phyloP scores from a whole-genome alignment of 139 green algal genomes.

The Microglena sp. region DNA sequence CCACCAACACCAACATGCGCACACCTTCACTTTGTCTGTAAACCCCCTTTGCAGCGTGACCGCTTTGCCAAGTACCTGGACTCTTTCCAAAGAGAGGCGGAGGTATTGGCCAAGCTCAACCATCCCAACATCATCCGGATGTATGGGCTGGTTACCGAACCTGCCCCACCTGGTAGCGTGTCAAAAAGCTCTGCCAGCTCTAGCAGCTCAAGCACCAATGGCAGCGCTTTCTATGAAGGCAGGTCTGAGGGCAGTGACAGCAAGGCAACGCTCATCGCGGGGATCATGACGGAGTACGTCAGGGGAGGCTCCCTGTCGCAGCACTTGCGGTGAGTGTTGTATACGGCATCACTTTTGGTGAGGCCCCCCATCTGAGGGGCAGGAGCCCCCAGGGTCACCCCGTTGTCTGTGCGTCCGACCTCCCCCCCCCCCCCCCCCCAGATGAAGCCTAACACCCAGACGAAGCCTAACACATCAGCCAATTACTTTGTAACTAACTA shows the following conservation, averaged over 20 bases:
- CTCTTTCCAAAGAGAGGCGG: conserved; percentile 74
- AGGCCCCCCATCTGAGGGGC: too few relatives aligned
- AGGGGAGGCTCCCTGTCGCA: conserved; percentile 50
- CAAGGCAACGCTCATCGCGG: conserved; percentile 27
- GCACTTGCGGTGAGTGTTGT: conserved; percentile 38
- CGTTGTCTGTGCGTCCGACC: too few relatives aligned
- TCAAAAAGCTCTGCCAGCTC: not conserved
- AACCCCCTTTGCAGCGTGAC: conserved; percentile 24
- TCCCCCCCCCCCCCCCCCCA: too few relatives aligned
- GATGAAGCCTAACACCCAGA: too few relatives aligned
- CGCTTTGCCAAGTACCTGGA: conserved; percentile 53
- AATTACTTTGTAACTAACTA: too few relatives aligned
- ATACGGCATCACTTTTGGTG: too few relatives aligned
- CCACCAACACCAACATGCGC: too few relatives aligned
- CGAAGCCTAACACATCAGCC: too few relatives aligned
- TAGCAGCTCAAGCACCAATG: not conserved
- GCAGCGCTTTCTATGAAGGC: not conserved
- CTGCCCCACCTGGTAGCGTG: not conserved
- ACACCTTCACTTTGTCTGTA: not conserved
- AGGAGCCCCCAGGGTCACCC: too few relatives aligned
- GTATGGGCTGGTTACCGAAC: conserved; percentile 72
- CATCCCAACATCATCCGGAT: conserved; percentile 91
- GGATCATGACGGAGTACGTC: conserved; percentile 87
- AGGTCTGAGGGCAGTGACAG: not conserved
- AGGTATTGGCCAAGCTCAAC: conserved; percentile 71